Base-by-base conservation (phyloP, 1,284 basidiomycete species). In the Jaminaea rosea region DNA sequence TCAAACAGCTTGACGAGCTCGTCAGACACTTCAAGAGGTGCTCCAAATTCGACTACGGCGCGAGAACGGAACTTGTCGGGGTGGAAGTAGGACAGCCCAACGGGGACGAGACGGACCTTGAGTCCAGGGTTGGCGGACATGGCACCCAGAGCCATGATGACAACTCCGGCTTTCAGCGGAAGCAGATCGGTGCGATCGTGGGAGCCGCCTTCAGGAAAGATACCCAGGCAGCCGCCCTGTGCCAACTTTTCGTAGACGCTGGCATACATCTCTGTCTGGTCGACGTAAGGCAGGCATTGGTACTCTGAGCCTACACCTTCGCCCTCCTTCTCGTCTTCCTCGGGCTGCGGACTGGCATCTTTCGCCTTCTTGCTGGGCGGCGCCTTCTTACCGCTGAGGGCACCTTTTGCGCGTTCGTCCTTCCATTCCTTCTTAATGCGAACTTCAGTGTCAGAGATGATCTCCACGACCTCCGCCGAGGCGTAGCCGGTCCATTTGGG, bases 201-300 rank as follows among this genome's bases (percentile, higher is more conserved):
- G 47, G 63, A 67, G 31, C 72, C 72, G 36, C 55, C 53, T 49
- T 72, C 70, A 19, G 70, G 69, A 50, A 73, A 74, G 53, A 72
- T 72, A 42, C 69, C 70, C 29, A 74, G 91, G 63, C 85, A 85
- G 9, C 89, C 89, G 15, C 88, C 88, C 50, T 87, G 82, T 55
- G 84, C 87, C 55, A 99, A 78, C 58, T 84, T 83, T 65, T 88
- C 80, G 75, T 96, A 99, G 3, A 98, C 94, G 57, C 89, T 82
- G 21, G 85, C 83, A 75, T 97, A 99, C 84, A 97, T 97, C 57
- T 89, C 83, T 56, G 87, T 83, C 75, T 97, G 92, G 77, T 94
- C 86, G 55, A 97, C 83, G 50, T 63, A 73, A 26, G 72, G 72
- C 19, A 71, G 57, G 44, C 60, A 63, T 28, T 67, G 65, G 58